These are phyloP conservation scores for Akebia trifoliata DNA, from an alignment of 164 flowering plant genomes.

Conservation along the genomic window DNA sequence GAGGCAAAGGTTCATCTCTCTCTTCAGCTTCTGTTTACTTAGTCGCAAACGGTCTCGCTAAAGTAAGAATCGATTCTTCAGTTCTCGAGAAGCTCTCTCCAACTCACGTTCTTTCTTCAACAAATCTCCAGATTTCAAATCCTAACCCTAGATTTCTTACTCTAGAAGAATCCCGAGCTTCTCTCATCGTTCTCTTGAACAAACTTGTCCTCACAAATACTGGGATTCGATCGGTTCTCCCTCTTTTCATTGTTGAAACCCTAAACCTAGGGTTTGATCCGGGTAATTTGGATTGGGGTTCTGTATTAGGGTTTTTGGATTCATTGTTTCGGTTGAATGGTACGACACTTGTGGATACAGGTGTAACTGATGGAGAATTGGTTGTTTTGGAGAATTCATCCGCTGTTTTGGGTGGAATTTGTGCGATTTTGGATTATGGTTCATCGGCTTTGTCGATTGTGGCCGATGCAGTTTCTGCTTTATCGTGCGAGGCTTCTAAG, in stretches of 20 bases:
- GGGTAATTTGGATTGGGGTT: conserved; percentile 11
- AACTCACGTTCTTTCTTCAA: conserved; percentile 9
- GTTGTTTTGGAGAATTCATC: conserved; percentile 29
- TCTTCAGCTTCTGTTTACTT: conserved; percentile 45
- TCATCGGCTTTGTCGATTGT: conserved; percentile 32
- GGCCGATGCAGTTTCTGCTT: conserved; percentile 51
- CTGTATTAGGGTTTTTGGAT: conserved; percentile 1
- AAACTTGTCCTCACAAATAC: conserved; percentile 39
- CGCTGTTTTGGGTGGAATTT: conserved; percentile 38
- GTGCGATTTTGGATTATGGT: conserved; percentile 46
- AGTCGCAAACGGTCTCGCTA: conserved; percentile 33
- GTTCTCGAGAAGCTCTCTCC: conserved; percentile 30
- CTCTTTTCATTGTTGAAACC: conserved; percentile 17
- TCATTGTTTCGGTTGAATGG: conserved; percentile 16
- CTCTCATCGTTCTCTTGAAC: conserved; percentile 46
- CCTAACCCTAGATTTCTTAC: conserved; percentile 20
- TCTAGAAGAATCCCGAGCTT: conserved; percentile 51
- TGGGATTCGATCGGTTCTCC: conserved; percentile 27
- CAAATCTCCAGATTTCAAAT: conserved; percentile 4
- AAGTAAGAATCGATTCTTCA: conserved; percentile 49
- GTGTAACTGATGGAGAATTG: conserved; percentile 35
- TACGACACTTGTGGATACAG: conserved; percentile 14
- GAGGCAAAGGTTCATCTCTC: conserved; percentile 61
- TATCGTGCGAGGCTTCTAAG: conserved; percentile 65
- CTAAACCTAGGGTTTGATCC: conserved; percentile 17